phyloP scores from a whole-genome alignment of 805 yeast genomes.

The Wickerhamomyces tratensis region DNA sequence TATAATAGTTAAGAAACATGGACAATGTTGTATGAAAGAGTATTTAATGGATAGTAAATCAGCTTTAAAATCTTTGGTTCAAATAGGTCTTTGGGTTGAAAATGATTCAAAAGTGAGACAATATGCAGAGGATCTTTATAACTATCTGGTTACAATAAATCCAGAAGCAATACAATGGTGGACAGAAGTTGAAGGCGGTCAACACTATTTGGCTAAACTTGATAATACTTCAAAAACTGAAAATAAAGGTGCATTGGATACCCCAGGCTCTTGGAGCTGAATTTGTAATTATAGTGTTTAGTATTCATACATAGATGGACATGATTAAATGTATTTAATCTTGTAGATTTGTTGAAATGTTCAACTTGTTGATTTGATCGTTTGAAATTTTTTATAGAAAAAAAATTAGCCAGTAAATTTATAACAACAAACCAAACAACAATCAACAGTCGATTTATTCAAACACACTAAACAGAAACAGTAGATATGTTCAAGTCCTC shows the following conservation, averaged over 20 bases:
- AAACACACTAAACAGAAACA: too few relatives aligned
- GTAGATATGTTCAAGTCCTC: too few relatives aligned
- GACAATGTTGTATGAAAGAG: conserved; percentile 25
- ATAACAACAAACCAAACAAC: too few relatives aligned
- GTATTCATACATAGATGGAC: too few relatives aligned
- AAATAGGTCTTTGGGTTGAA: conserved; percentile 24
- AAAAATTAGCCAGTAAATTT: too few relatives aligned
- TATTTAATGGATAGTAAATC: conserved; percentile 17
- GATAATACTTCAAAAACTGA: not conserved
- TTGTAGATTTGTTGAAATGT: too few relatives aligned
- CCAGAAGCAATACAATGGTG: conserved; percentile 12
- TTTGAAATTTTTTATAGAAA: too few relatives aligned
- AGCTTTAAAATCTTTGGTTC: conserved; percentile 22
- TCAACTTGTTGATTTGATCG: too few relatives aligned
- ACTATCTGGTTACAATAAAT: conserved; percentile 7
- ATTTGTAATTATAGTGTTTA: too few relatives aligned
- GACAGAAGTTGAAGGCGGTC: conserved; percentile 15
- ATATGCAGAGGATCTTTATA: conserved; percentile 18
- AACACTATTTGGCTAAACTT: conserved; percentile 1
- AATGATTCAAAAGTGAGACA: conserved; percentile 16
- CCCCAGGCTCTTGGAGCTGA: not conserved
- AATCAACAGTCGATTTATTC: too few relatives aligned
- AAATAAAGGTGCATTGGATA: not conserved
- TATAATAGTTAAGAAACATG: conserved; percentile 19
- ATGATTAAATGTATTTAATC: too few relatives aligned